Conservation (phyloP, 1,284 basidiomycete genomes). For the Leccinum subfulvum region DNA sequence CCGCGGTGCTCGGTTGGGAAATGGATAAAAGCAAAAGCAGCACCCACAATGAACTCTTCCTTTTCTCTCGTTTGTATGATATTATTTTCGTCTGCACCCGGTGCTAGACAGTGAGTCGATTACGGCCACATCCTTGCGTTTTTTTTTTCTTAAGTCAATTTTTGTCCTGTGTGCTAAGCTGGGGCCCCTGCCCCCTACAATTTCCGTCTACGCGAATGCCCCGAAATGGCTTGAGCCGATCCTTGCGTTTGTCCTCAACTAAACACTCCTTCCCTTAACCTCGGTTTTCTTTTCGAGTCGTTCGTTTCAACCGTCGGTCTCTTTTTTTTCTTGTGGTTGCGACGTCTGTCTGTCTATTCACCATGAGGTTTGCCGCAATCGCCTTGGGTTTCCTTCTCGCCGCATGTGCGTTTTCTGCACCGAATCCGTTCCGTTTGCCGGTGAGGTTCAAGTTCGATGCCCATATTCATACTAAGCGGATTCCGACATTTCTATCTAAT, state of each 20-base stretch:
- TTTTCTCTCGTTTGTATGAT: neutral
- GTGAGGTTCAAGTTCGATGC: neutral
- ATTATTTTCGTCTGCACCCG: neutral
- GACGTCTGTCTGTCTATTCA: neutral
- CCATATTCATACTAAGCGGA: neutral
- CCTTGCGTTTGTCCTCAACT: neutral
- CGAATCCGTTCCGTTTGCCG: neutral
- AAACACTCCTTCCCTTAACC: neutral
- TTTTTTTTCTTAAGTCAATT: no score
- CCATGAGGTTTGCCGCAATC: neutral
- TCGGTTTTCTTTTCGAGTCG: neutral
- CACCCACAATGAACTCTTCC: neutral
- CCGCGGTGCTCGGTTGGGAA: neutral
- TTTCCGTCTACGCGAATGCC: no score
- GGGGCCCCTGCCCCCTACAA: no score
- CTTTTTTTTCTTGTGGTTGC: neutral
- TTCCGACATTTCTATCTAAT: neutral
- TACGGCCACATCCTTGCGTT: no score
- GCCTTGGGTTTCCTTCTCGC: neutral
- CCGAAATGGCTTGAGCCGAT: no score
- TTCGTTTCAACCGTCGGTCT: neutral
- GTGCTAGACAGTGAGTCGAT: constrained; percentile 1
- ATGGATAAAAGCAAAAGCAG: neutral
- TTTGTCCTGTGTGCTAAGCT: no score
- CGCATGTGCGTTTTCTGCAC: neutral